A percentile compares a stretch with the other conserved stretches of the same genome.
Conservation (phyloP, 139 green algal species). For the Tetradesmus obliquus region DNA sequence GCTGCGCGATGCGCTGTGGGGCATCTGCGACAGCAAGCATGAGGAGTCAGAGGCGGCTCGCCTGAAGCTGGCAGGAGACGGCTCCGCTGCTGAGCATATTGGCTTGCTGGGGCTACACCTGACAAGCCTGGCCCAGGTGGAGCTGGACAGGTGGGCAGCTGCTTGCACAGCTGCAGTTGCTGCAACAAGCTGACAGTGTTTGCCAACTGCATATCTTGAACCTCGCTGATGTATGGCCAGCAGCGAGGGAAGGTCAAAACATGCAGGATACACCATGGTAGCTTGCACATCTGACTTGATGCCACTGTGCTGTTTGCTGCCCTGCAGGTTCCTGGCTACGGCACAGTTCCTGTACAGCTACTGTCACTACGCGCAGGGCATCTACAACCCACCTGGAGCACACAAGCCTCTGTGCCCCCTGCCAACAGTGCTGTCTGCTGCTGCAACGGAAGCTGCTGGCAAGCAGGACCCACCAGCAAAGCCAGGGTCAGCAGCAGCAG, state of each 20-base stretch:
- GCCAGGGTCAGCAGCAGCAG: background rate
- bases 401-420: conserved; percentile 11
- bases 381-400: conserved; percentile 5
- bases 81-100: conserved; percentile 25
- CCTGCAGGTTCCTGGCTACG: conserved; percentile 31
- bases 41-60: conserved; percentile 68
- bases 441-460: background rate
- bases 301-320: background rate
- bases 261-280: background rate
- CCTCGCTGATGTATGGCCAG: too few species aligned
- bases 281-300: background rate
- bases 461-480: background rate
- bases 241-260: too few species aligned
- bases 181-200: background rate
- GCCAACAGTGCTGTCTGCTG: background rate
- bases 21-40: conserved; percentile 75
- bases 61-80: conserved; percentile 50
- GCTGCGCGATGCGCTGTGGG: conserved; percentile 82
- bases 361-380: conserved; percentile 16
- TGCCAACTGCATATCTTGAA: too few species aligned
- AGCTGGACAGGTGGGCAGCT: conserved; percentile 48
- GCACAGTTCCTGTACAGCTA: conserved; percentile 26
- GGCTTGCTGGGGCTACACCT: conserved; percentile 18
- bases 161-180: background rate
- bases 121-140: conserved; percentile 25